These are phyloP conservation scores for Botrytis porri DNA, from an alignment of 2,329 filamentous ascomycete species.

Conservation along the genomic window DNA sequence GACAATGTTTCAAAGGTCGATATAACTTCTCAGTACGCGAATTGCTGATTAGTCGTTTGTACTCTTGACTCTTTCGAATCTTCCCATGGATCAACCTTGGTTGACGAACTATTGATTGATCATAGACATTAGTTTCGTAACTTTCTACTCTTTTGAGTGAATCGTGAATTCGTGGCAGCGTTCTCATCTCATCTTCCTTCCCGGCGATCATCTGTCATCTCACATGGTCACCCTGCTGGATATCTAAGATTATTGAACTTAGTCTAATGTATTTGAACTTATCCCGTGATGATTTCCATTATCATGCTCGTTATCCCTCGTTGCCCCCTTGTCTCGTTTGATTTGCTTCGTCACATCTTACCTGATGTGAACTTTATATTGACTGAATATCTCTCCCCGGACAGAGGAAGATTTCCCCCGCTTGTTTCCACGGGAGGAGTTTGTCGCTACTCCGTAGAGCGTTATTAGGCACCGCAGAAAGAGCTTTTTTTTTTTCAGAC, in stretches of 20 bases:
- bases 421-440: neutral
- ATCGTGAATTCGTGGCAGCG: neutral
- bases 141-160: conserved; percentile 14
- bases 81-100: too few relatives aligned
- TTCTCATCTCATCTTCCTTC: conserved; percentile 5
- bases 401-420: neutral
- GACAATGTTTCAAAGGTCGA: neutral
- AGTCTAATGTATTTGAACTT: neutral
- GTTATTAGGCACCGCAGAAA: neutral
- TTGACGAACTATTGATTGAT: neutral
- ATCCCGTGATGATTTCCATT: neutral
- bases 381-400: neutral
- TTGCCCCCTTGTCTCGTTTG: neutral
- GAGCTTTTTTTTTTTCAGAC: neutral
- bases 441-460: neutral
- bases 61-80: neutral
- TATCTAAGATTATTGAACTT: neutral
- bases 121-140: conserved; percentile 5
- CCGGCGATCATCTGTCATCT: conserved; percentile 3
- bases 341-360: neutral
- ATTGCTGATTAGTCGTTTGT: neutral
- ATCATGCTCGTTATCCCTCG: neutral
- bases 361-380: neutral
- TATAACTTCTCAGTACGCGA: neutral
- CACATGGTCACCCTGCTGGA: neutral